Evolutionary conservation across 129 eudicot genomes (phyloP).

Genomic region (Centrapalus pauciflorus): DNA sequence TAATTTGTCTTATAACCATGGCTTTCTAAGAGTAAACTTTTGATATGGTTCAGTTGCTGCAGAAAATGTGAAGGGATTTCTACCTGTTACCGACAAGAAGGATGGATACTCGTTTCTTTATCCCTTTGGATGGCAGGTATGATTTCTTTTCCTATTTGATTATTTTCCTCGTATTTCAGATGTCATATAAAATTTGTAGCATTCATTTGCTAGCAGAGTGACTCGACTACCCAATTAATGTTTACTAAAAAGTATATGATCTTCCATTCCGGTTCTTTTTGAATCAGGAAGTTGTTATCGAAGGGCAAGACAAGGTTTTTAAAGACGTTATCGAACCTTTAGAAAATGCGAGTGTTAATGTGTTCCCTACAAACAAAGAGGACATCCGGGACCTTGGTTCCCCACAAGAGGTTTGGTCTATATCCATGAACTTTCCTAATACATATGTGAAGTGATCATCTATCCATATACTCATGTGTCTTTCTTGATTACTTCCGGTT

Average conservation of each 20-base stretch:
- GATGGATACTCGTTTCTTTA: constrained; percentile 84
- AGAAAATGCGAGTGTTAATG: constrained; percentile 78
- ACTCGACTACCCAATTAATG: too few relatives aligned
- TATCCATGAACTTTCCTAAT: neutral
- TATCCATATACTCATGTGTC: neutral
- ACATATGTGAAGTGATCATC: neutral
- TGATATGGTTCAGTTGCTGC: constrained; percentile 99
- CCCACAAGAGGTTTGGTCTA: constrained; percentile 65
- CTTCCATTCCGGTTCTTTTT: neutral
- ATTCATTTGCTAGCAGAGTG: neutral
- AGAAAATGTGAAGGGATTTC: constrained; percentile 80
- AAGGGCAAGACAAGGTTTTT: constrained; percentile 92
- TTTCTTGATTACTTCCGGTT: constrained; percentile 3
- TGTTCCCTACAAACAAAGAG: constrained; percentile 77
- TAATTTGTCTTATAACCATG: constrained; percentile 1
- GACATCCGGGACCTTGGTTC: constrained; percentile 84
- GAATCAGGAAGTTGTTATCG: constrained; percentile 73
- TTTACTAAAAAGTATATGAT: too few relatives aligned
- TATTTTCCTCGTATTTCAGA: neutral
- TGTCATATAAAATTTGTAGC: neutral
- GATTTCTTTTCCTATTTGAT: neutral
- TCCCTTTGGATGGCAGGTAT: constrained; percentile 99
- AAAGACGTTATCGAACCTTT: constrained; percentile 97
- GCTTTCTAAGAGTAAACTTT: constrained; percentile 53
- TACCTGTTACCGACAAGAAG: constrained; percentile 67